Evolutionary conservation across 2,329 filamentous ascomycete genomes (phyloP).

Genomic region (Xylariaceae sp.): DNA sequence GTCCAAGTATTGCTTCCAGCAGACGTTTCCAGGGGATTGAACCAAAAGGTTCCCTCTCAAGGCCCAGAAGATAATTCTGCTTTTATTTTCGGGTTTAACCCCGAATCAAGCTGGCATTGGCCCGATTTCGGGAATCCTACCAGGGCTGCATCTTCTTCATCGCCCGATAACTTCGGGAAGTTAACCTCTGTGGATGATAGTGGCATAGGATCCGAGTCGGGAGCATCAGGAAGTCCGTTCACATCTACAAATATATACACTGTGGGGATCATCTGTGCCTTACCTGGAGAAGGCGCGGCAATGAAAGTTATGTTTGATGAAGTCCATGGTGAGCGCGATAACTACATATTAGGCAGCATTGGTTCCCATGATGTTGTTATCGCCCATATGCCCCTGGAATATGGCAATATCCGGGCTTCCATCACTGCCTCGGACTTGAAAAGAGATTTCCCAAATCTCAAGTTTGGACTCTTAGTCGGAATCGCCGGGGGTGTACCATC

Average conservation of each 20-base stretch:
- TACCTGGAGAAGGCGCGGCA: background rate
- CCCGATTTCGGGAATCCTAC: slow-evolving; percentile 4
- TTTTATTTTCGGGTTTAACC: background rate
- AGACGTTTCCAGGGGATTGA: background rate
- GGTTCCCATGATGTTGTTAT: background rate
- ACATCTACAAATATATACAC: background rate
- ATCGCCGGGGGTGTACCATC: slow-evolving; percentile 1
- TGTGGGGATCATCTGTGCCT: background rate
- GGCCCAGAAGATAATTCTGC: background rate
- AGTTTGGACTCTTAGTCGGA: background rate
- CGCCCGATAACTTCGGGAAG: background rate
- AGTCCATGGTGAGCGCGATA: background rate
- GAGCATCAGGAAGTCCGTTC: background rate
- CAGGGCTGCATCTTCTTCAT: background rate
- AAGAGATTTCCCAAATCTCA: background rate
- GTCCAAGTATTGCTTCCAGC: background rate
- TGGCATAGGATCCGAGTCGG: background rate
- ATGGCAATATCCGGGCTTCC: background rate
- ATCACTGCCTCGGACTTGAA: no score
- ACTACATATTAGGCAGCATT: slow-evolving; percentile 7
- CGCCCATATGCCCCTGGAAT: background rate
- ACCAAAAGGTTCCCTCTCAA: background rate
- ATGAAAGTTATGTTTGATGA: background rate
- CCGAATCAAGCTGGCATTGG: slow-evolving; percentile 4
- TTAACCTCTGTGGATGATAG: no score